Base-by-base conservation (phyloP, 208 protist species). In the Crithidia expoeki region DNA sequence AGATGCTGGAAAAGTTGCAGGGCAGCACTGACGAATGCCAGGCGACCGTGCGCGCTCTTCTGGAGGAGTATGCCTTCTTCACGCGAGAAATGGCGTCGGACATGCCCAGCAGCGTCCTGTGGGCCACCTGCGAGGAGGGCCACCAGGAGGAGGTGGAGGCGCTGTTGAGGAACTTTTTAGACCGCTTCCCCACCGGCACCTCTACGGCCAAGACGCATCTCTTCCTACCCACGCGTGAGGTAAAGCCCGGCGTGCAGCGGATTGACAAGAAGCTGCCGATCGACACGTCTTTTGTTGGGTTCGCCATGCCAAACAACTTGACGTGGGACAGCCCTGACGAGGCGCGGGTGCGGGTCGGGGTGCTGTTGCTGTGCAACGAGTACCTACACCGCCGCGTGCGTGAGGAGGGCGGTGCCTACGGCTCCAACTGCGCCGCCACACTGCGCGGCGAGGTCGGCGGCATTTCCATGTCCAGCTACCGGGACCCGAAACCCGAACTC, bases 361-460 rank as follows among this genome's bases (percentile, higher is more conserved):
- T 77, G 49, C 77, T 86, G 56, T 66, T 95, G 51, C 83, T 96
- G 17, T 68, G 69, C 47, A 94, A 94, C 63, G 89, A 97, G 72
- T 95, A 88, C 76, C 78, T 97, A 53, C 94, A 97, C 76, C 86
- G 86, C 59, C 83, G 85, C 5, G 86, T 97, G 62, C 89, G 94
- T 21, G 94, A 97, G 63, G 90, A 97, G 69, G 94, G 94, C 27
- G 94, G 94, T 19, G 94, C 94, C 38, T 97, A 97, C 80, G 94
- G 94, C 33, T 78, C 83, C 23, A 68, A 76, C 56, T 80, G 81
- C 27, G 38, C 71, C n/a, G 74, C 90, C 28, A 94, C 86, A 19
- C 80, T 94, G 36, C 75, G 72, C 27, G 90, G 88, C 25, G 86
- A 94, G 61, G 86, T 88, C 4, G 91, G 86, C 49, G 91, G 93